Conservation (phyloP, 257 asterid genomes). For the Euphrasia confusa region DNA sequence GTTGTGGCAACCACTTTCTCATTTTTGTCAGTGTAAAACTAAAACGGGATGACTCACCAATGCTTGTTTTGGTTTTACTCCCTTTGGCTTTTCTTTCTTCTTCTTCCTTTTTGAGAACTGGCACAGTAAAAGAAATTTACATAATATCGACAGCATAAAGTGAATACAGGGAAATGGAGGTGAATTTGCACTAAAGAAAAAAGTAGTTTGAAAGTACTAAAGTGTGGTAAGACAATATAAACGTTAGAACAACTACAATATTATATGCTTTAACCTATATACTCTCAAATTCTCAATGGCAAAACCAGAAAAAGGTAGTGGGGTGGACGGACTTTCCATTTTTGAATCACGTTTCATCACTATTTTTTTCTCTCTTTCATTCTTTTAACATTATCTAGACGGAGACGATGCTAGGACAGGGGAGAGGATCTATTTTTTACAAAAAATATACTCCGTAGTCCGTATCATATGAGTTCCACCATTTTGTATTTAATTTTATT, state of each 20-base stretch:
- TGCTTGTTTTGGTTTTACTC: slow-evolving; percentile 44
- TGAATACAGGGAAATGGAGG: neutral
- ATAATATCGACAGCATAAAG: neutral
- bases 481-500: too few relatives aligned
- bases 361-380: too few relatives aligned
- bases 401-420: too few relatives aligned
- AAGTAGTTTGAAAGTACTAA: slow-evolving; percentile 5
- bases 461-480: too few relatives aligned
- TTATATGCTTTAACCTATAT: neutral
- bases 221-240: slow-evolving; percentile 11
- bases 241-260: neutral
- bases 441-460: too few relatives aligned
- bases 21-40: neutral
- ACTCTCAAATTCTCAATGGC: neutral
- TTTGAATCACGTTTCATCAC: too few relatives aligned
- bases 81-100: slow-evolving; percentile 65
- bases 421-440: too few relatives aligned
- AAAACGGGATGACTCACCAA: slow-evolving; percentile 41
- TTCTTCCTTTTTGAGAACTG: slow-evolving; percentile 89
- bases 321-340: too few relatives aligned
- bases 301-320: too few relatives aligned
- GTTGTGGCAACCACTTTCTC: too few relatives aligned
- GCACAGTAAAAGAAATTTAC: slow-evolving; percentile 20
- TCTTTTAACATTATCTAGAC: too few relatives aligned
- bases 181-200: slow-evolving; percentile 1